Percentiles rank a stretch among this genome's conserved stretches.
phyloP scores from a whole-genome alignment of 768 basidiomycete species.

The Vararia minispora region DNA sequence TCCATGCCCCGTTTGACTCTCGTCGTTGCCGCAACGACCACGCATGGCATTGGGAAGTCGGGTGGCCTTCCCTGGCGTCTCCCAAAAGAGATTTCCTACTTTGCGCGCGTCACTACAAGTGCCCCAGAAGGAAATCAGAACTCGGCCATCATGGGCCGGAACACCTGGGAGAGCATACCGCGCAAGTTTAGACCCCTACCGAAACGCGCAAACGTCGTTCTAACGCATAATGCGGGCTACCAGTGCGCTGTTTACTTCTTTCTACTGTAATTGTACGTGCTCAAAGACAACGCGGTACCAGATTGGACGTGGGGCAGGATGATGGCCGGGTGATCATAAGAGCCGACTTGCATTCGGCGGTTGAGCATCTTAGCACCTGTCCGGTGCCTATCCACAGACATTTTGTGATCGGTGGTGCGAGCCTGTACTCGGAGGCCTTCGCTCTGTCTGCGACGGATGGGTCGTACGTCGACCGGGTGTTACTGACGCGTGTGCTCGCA shows the following conservation, averaged over 20 bases:
- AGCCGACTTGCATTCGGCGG: constrained; percentile 32
- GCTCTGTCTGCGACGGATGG: constrained; percentile 20
- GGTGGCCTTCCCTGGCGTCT: constrained; percentile 81
- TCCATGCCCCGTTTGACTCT: constrained; percentile 66
- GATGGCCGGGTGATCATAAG: too few relatives aligned
- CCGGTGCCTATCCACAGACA: constrained; percentile 33
- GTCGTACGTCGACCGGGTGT: constrained; percentile 59
- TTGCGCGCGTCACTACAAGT: constrained; percentile 64
- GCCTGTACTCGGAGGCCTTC: constrained; percentile 67
- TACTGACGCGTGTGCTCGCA: constrained; percentile 73
- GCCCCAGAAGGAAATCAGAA: constrained; percentile 50
- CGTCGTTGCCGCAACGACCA: constrained; percentile 84
- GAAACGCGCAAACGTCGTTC: constrained; percentile 65
- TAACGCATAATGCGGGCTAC: constrained; percentile 51
- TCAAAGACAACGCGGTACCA: constrained; percentile 12
- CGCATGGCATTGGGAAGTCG: constrained; percentile 79
- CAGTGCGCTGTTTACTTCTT: constrained; percentile 33
- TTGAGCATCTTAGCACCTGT: constrained; percentile 19
- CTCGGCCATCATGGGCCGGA: constrained; percentile 88
- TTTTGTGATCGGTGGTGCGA: constrained; percentile 91
- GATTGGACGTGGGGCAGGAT: too few relatives aligned
- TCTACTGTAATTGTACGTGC: neutral
- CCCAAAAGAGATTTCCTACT: constrained; percentile 85
- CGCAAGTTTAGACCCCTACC: constrained; percentile 69
- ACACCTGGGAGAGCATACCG: constrained; percentile 97